Evolutionary conservation across 371 early-diverging fungal species (phyloP).

Genomic region (Lichtheimia ornata): DNA sequence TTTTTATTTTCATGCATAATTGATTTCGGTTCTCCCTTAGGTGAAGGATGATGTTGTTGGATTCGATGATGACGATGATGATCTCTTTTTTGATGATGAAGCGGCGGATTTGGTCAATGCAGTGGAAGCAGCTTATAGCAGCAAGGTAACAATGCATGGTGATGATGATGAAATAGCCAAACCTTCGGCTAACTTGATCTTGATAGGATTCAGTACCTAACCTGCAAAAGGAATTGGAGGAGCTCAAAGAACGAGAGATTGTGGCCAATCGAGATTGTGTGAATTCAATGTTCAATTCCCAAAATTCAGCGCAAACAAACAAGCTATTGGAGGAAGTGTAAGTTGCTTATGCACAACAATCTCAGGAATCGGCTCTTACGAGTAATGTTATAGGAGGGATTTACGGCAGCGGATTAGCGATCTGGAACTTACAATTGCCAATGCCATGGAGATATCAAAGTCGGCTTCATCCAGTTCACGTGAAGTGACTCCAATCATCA

Average conservation of each 20-base stretch:
- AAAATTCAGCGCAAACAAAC: neutral
- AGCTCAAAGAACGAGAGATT: neutral
- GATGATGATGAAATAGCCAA: too few species aligned
- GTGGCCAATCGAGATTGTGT: neutral
- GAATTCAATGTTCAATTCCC: neutral
- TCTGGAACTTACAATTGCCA: too few species aligned
- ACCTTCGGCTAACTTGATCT: too few species aligned
- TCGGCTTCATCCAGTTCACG: neutral
- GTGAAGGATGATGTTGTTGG: neutral
- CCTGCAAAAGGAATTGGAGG: neutral
- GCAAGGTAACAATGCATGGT: neutral
- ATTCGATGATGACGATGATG: conserved; percentile 1
- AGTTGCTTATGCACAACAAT: neutral
- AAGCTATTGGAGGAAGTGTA: neutral
- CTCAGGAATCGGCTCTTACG: neutral
- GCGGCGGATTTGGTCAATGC: neutral
- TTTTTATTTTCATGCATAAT: too few species aligned
- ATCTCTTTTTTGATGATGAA: conserved; percentile 1
- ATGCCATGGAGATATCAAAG: neutral
- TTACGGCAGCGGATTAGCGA: too few species aligned
- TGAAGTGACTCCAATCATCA: neutral
- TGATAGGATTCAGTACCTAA: neutral
- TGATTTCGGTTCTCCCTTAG: too few species aligned
- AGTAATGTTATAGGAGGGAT: neutral
- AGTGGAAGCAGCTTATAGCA: neutral